A percentile compares a stretch with the other conserved stretches of the same genome.
phyloP scores from a whole-genome alignment of 2,329 filamentous ascomycete species.

The Xylariaceae sp. region DNA sequence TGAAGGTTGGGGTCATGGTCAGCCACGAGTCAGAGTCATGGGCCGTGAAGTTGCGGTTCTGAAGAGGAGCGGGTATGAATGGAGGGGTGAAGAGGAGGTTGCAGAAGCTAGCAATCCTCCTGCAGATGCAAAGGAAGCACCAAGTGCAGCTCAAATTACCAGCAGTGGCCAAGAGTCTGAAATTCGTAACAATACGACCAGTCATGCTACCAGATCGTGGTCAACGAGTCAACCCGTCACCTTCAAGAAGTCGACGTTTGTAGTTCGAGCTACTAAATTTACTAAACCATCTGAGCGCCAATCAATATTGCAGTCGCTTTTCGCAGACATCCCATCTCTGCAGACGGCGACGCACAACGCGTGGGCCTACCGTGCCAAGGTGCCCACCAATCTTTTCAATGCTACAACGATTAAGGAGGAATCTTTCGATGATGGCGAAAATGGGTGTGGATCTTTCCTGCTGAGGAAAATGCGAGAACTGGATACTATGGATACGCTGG shows the following conservation, averaged over 20 bases:
- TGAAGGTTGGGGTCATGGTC: conserved; percentile 68
- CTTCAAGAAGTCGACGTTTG: conserved; percentile 51
- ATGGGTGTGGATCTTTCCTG: conserved; percentile 52
- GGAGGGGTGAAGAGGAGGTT: conserved; percentile 40
- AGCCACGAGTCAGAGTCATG: conserved; percentile 67
- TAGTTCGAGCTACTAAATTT: conserved; percentile 47
- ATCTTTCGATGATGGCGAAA: conserved; percentile 58
- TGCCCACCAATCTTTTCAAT: conserved; percentile 31
- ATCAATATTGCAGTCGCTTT: conserved; percentile 42
- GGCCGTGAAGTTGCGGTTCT: conserved; percentile 69
- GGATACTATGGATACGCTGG: conserved; percentile 46
- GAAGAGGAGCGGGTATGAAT: conserved; percentile 70
- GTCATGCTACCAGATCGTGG: conserved; percentile 39
- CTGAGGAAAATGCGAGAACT: conserved; percentile 49
- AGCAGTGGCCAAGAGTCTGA: conserved; percentile 18
- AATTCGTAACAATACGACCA: conserved; percentile 11
- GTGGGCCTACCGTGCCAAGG: conserved; percentile 45
- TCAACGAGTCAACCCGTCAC: conserved; percentile 46
- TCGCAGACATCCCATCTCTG: conserved; percentile 45
- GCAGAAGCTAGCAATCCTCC: conserved; percentile 18
- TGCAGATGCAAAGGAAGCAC: conserved; percentile 11
- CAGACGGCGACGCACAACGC: conserved; percentile 54
- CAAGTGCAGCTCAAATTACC: conserved; percentile 17
- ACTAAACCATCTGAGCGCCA: conserved; percentile 38
- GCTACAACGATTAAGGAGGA: conserved; percentile 42